These are phyloP conservation scores for Boletus rubroflammeus DNA, from an alignment of 768 basidiomycete species.

Conservation along the genomic window DNA sequence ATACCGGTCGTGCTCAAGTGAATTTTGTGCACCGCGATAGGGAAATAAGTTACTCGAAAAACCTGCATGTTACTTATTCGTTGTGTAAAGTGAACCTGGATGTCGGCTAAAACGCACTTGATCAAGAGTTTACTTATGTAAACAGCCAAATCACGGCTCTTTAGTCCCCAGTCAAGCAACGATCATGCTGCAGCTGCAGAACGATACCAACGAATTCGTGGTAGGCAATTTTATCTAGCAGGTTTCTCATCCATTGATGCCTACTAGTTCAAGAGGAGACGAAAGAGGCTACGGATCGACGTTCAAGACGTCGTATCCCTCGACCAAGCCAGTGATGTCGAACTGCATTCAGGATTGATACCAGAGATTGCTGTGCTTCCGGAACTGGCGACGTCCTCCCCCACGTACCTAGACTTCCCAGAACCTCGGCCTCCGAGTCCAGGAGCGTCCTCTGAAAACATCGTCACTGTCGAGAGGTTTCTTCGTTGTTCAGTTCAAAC, in stretches of 20 bases:
- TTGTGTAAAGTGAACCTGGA: too few relatives aligned
- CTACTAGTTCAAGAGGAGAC: constrained; percentile 25
- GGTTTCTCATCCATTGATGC: background rate
- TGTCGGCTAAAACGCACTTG: too few relatives aligned
- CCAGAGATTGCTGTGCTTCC: constrained; percentile 19
- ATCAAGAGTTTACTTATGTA: background rate
- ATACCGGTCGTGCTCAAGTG: too few relatives aligned
- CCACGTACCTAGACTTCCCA: background rate
- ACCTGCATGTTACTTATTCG: background rate
- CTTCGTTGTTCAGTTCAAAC: constrained; percentile 12
- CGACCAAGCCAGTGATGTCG: background rate
- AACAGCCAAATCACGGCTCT: too few relatives aligned
- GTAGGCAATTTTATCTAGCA: constrained; percentile 6
- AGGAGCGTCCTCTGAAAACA: background rate
- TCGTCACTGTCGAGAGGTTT: constrained; percentile 28
- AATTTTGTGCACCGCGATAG: too few relatives aligned
- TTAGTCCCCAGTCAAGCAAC: background rate
- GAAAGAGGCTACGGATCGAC: constrained; percentile 19
- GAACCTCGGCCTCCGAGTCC: background rate
- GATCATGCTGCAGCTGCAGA: constrained; percentile 7
- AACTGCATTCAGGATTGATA: constrained; percentile 3
- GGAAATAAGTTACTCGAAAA: too few relatives aligned
- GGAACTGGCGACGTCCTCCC: constrained; percentile 5
- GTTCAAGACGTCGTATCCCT: background rate
- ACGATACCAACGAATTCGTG: constrained; percentile 22